A percentile compares a stretch with the other conserved stretches of the same genome.
phyloP scores from a whole-genome alignment of 177 flowering plant genomes.

The Vitis hybrid region DNA sequence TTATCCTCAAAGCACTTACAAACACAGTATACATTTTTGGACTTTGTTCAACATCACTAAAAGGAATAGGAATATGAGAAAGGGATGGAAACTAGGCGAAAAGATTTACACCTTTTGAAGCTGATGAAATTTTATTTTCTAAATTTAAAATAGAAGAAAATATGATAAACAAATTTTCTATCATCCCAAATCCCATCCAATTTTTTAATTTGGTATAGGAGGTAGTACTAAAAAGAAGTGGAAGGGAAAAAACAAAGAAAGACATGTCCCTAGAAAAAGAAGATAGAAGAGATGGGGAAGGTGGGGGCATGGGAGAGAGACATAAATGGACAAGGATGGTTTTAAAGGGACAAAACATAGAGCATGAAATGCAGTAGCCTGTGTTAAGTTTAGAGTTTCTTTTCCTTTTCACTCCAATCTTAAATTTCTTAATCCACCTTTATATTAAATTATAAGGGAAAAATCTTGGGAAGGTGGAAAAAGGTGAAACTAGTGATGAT shows the following conservation, averaged over 20 bases:
- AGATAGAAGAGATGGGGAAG: neutral
- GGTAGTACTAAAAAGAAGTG: neutral
- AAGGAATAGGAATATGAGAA: too few relatives aligned
- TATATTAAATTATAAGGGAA: too few relatives aligned
- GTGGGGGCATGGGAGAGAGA: constrained; percentile 22
- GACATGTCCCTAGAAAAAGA: neutral
- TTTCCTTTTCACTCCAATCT: neutral
- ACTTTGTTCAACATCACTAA: too few relatives aligned
- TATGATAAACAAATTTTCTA: too few relatives aligned
- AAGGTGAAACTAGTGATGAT: constrained; percentile 5
- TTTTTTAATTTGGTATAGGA: neutral
- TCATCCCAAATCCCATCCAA: too few relatives aligned
- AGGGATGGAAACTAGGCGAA: too few relatives aligned
- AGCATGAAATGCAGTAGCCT: constrained; percentile 31
- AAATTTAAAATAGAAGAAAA: too few relatives aligned
- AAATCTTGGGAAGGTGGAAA: constrained; percentile 16
- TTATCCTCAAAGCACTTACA: too few relatives aligned
- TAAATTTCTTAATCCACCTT: too few relatives aligned
- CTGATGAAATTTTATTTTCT: too few relatives aligned
- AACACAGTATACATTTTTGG: too few relatives aligned
- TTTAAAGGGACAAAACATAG: constrained; percentile 49
- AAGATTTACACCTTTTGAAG: too few relatives aligned
- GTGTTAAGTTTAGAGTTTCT: constrained; percentile 7
- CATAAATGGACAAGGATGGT: constrained; percentile 39
- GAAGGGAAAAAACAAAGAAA: neutral